Conservation (phyloP, 2,329 filamentous ascomycete genomes). For the Verticillium albo-atrum region DNA sequence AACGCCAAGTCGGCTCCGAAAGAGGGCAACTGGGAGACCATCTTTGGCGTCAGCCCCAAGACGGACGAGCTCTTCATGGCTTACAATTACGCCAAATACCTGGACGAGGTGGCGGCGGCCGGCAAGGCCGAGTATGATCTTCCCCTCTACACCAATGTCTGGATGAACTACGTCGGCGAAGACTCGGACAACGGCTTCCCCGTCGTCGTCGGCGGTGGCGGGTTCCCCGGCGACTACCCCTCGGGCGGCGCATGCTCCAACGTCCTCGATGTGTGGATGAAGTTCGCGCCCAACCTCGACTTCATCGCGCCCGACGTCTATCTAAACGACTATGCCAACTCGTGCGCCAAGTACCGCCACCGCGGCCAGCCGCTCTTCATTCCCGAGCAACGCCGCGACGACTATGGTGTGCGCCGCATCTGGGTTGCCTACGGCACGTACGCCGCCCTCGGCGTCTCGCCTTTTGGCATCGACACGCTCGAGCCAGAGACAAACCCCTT, state of each 20-base stretch:
- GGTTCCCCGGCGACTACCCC: constrained; percentile 22
- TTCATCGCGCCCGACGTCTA: constrained; percentile 38
- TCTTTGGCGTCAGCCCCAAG: constrained; percentile 18
- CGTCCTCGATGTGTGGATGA: constrained; percentile 26
- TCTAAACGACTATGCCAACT: constrained; percentile 26
- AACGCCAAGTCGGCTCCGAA: background rate
- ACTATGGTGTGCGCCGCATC: constrained; percentile 31
- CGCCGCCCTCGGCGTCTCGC: constrained; percentile 22
- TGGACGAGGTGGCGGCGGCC: constrained; percentile 18
- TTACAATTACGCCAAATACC: constrained; percentile 19
- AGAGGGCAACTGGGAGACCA: constrained; percentile 16
- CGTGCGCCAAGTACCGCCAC: constrained; percentile 34
- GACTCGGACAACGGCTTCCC: constrained; percentile 15
- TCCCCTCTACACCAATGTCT: constrained; percentile 20
- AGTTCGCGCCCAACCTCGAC: constrained; percentile 30
- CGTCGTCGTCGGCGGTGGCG: constrained; percentile 19
- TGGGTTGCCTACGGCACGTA: constrained; percentile 30
- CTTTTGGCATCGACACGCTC: constrained; percentile 27
- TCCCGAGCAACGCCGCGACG: constrained; percentile 42
- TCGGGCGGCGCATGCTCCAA: constrained; percentile 19
- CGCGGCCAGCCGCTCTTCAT: constrained; percentile 37
- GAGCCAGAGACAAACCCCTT: constrained; percentile 13
- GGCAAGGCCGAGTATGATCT: constrained; percentile 18
- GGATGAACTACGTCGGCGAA: constrained; percentile 19
- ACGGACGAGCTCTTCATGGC: constrained; percentile 24